A percentile compares a stretch with the other conserved stretches of the same genome.
phyloP scores from a whole-genome alignment of 352 stramenopile species.

The Peronospora farinosa region DNA sequence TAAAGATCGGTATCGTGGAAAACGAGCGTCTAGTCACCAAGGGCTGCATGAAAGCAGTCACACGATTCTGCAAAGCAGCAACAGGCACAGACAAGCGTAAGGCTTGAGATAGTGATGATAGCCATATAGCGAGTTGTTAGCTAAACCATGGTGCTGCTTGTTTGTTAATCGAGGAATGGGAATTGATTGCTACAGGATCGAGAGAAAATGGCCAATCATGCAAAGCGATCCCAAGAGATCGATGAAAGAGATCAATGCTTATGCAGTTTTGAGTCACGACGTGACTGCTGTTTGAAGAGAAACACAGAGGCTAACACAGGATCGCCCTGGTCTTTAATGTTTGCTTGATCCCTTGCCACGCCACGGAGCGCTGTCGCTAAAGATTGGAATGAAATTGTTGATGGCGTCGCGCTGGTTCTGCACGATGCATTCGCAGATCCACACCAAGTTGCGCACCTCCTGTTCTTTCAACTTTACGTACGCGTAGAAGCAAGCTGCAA shows the following conservation, averaged over 20 bases:
- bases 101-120: too few relatives aligned
- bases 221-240: not conserved
- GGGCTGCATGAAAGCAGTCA: constrained; percentile 18
- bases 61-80: constrained; percentile 25
- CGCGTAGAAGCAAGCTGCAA: constrained; percentile 91
- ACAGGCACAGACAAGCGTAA: not conserved
- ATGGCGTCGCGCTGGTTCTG: constrained; percentile 98
- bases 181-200: constrained; percentile 2
- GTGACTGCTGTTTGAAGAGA: not conserved
- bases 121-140: not conserved
- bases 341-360: constrained; percentile 72
- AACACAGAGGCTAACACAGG: too few relatives aligned
- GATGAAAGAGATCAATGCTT: constrained; percentile 18
- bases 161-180: not conserved
- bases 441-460: constrained; percentile 99
- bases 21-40: constrained; percentile 29
- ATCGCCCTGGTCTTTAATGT: constrained; percentile 20
- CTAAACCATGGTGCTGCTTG: too few relatives aligned
- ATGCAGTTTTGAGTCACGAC: constrained; percentile 9
- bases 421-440: constrained; percentile 99
- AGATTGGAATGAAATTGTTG: constrained; percentile 99
- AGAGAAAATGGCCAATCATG: constrained; percentile 10
- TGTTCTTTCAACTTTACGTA: constrained; percentile 99
- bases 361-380: constrained; percentile 94
- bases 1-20: constrained; percentile 52